Base-by-base conservation (phyloP, 257 asterid species). In the Craterostigma plantagineum region DNA sequence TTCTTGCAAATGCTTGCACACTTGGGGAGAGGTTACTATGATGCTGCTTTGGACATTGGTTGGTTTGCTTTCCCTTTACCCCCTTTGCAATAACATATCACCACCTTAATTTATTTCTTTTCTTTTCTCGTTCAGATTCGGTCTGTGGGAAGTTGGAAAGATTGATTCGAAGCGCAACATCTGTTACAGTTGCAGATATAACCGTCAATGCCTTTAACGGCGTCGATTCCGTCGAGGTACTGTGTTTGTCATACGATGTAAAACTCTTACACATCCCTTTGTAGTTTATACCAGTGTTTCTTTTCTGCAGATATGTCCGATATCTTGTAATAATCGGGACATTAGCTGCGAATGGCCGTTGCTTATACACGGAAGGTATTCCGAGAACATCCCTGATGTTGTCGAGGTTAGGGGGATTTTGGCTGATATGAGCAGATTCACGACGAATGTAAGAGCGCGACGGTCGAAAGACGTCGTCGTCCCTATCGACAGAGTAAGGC, bases 1-100 rank as follows among this genome's bases (percentile, higher is more conserved):
- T 90, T 90, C 62, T 93, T 90, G 33, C 75, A 67, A 57, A 73
- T 67, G 90, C 94, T 90, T 60, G 91, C 94, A 52, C 59, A 38
- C 48, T 66, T 76, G 59, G 66, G 94, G 33, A 68, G 48, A 33
- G 98, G 98, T 14, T 70, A 61, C 51, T 64, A 82, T 68, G 93
- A 57, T 23, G 79, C 73, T 46, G 71, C 76, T 36, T 46, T 36
- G 59, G 76, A 68, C 52, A 54, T 60, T 43, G 92, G 81, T 75
- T 44, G 38, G 63, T 45, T 44, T 16, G 11, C 38, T n/a, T 38
- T 53, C 45, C 16, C 16, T 23, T 23, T 6, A 2, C 6, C 6
- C 30, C 2, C 30, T 23, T 23, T 23, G 2, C 30, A 23, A 23
- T 23, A 23, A 2, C 30, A 23, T 23, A n/a, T n/a, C 6, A 23